These are phyloP conservation scores for Clarireedia hainanense DNA, from an alignment of 2,329 filamentous ascomycete genomes.

Conservation along the genomic window DNA sequence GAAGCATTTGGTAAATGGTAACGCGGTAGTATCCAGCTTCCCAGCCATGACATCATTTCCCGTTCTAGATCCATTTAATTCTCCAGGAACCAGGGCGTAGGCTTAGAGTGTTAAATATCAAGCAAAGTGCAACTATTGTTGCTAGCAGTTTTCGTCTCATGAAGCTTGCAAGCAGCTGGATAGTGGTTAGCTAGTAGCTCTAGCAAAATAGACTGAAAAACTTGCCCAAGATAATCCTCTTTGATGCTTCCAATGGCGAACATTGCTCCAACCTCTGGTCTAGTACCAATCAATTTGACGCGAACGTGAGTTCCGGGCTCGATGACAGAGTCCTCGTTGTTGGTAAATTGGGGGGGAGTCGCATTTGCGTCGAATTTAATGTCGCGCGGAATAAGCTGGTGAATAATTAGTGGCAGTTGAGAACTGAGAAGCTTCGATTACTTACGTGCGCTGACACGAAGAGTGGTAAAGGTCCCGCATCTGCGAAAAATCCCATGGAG, in stretches of 20 bases:
- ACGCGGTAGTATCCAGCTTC: too few species aligned
- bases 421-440: conserved; percentile 1
- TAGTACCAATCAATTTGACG: conserved; percentile 87
- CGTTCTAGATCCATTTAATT: neutral
- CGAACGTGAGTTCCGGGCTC: conserved; percentile 90
- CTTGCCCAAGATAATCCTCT: conserved; percentile 65
- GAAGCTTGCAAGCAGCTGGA: conserved; percentile 23
- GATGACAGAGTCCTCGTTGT: conserved; percentile 89
- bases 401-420: conserved; percentile 14
- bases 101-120: neutral
- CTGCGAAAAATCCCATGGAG: conserved; percentile 82
- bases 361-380: conserved; percentile 94
- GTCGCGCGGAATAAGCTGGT: conserved; percentile 77
- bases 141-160: conserved; percentile 9
- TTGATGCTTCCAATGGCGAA: conserved; percentile 98
- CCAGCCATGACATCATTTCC: too few species aligned
- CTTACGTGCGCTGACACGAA: conserved; percentile 55
- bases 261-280: conserved; percentile 90
- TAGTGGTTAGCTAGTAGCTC: conserved; percentile 2
- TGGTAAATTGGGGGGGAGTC: conserved; percentile 92
- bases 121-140: neutral
- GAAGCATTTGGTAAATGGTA: too few species aligned
- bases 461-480: conserved; percentile 68
- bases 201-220: conserved; percentile 3
- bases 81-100: neutral